Evolutionary conservation across 2,329 filamentous ascomycete genomes (phyloP), one percentile per base, ranked within the genome.

Genomic region (Neodidymelliopsis sp.): DNA sequence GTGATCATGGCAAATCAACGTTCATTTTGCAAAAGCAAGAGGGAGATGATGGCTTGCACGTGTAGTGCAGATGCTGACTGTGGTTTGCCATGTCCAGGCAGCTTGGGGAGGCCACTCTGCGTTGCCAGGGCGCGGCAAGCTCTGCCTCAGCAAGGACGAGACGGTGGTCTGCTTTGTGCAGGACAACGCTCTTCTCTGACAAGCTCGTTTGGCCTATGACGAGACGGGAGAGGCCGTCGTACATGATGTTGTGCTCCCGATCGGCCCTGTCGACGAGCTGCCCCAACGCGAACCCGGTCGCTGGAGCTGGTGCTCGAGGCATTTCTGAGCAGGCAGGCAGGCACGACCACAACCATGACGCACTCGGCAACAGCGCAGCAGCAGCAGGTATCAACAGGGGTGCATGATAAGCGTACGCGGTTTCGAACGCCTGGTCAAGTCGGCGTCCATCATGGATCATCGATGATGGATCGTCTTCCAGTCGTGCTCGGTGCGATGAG

Each of bases 221-320:
- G 38, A 46, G 30, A 39, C 45, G 53, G 45, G 49, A 48, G 40
- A 50, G 47, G 39, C 43, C 49, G 35, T 56, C 29, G 28, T 53
- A 49, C 50, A 50, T 35, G 51, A 36, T 46, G 54, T 37, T 44
- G 54, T 57, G 48, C 30, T 25, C 41, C 48, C 35, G 41, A 22
- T 36, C 43, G 24, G 42, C 44, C 41, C 41, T 38, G 51, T 49
- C 47, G 34, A 47, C 38, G 30, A 37, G 29, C 46, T 44, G 38
- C 42, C 46, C 29, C 40, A 34, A 30, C 28, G 45, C 53, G 44
- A 50, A 53, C 53, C 53, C 38, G 53, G 49, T 54, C 35, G 34
- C 44, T 56, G 52, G 52, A 46, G 51, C 33, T 30, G 39, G 35
- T 28, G 48, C 48, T 55, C 53, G 53, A 54, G 52, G 52, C 52